phyloP scores from a whole-genome alignment of 768 basidiomycete species.

The Panaeolus cyanescens region DNA sequence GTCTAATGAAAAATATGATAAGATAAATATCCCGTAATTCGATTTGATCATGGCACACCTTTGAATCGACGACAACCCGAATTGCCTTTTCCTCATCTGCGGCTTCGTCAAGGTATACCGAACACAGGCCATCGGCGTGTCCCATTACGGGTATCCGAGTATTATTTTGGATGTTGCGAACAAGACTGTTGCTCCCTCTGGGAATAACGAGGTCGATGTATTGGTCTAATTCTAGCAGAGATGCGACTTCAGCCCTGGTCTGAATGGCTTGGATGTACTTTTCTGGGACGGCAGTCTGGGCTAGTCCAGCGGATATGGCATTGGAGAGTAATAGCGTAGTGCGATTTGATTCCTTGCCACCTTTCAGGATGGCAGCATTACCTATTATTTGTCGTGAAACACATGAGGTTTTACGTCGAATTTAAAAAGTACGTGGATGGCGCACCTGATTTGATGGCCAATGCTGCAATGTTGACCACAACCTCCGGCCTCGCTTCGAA shows the following conservation, averaged over 20 bases:
- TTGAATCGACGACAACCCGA: conserved; percentile 85
- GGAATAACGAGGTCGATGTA: conserved; percentile 98
- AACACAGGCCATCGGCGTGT: conserved; percentile 95
- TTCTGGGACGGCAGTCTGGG: conserved; percentile 69
- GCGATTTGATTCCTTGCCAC: conserved; percentile 90
- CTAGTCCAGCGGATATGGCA: conserved; percentile 78
- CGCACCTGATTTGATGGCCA: conserved; percentile 96
- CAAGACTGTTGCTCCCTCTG: conserved; percentile 89
- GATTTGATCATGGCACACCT: conserved; percentile 50
- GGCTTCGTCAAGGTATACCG: conserved; percentile 83
- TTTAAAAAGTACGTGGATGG: neutral
- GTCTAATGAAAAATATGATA: conserved; percentile 48
- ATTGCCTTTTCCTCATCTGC: conserved; percentile 81
- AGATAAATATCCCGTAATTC: neutral
- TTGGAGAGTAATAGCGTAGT: conserved; percentile 78
- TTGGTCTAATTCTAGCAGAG: conserved; percentile 80
- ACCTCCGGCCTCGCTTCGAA: conserved; percentile 98
- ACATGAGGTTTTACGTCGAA: neutral
- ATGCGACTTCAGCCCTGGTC: conserved; percentile 88
- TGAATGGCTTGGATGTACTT: conserved; percentile 92
- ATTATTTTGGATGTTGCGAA: conserved; percentile 82
- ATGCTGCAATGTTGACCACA: conserved; percentile 93
- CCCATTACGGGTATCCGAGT: conserved; percentile 98
- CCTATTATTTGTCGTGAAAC: conserved; percentile 48
- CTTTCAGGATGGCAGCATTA: conserved; percentile 96